Percentiles rank a stretch among this genome's conserved stretches.
phyloP scores from a whole-genome alignment of 495 filamentous ascomycete genomes.

The Chaetomidium leptoderma region DNA sequence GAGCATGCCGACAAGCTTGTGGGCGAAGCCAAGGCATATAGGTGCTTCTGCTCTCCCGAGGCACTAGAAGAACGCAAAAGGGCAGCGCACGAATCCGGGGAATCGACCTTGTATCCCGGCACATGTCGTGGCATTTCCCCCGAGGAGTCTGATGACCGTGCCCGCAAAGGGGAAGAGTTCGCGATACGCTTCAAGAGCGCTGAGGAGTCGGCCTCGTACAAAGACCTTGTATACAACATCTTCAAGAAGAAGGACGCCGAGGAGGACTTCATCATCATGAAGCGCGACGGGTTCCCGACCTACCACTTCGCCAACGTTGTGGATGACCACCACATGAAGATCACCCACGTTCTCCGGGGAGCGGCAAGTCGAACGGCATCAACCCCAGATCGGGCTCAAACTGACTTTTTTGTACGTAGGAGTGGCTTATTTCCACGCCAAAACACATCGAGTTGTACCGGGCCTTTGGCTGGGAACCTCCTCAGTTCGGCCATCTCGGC shows the following conservation, averaged over 20 bases:
- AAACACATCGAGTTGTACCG: constrained; percentile 83
- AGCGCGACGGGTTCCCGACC: constrained; percentile 85
- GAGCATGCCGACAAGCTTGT: constrained; percentile 69
- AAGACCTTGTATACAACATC: constrained; percentile 73
- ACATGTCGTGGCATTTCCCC: constrained; percentile 62
- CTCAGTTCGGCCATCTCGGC: constrained; percentile 82
- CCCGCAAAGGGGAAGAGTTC: constrained; percentile 62
- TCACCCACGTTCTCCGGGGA: constrained; percentile 91
- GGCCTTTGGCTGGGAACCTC: constrained; percentile 83
- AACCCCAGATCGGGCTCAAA: neutral
- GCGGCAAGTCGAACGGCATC: constrained; percentile 48
- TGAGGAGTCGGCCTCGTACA: constrained; percentile 48
- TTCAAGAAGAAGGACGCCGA: constrained; percentile 43
- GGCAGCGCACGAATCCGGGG: constrained; percentile 54
- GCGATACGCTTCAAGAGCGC: constrained; percentile 70
- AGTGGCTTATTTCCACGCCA: constrained; percentile 94
- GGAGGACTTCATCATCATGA: constrained; percentile 70
- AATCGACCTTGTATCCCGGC: constrained; percentile 70
- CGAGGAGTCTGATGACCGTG: constrained; percentile 65
- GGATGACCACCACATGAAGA: constrained; percentile 89
- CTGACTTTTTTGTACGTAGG: constrained; percentile 34
- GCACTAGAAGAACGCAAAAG: constrained; percentile 61
- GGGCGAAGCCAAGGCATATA: constrained; percentile 69
- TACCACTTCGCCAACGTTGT: constrained; percentile 98
- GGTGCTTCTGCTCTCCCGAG: constrained; percentile 83